These are phyloP conservation scores for Huntiella moniliformis DNA, from an alignment of 2,329 filamentous ascomycete species.

Conservation along the genomic window DNA sequence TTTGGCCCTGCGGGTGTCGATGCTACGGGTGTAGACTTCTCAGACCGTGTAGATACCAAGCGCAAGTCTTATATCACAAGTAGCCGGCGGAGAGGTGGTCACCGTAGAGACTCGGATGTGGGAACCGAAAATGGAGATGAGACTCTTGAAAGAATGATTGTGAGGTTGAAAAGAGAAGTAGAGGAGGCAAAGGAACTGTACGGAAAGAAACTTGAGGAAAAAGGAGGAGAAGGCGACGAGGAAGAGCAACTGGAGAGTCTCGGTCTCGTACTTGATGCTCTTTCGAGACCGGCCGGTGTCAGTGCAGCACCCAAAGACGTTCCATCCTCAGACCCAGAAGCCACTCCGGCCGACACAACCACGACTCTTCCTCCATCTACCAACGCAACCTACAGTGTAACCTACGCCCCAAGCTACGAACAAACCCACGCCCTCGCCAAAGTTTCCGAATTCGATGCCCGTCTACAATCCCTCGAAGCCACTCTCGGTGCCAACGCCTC, in stretches of 20 bases:
- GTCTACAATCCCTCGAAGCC: conserved; percentile 61
- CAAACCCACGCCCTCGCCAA: conserved; percentile 56
- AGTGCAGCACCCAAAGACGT: conserved; percentile 2
- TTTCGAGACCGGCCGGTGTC: conserved; percentile 24
- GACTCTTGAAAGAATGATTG: conserved; percentile 57
- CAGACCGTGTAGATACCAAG: conserved; percentile 68
- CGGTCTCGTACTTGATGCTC: conserved; percentile 51
- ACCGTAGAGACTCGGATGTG: conserved; percentile 48
- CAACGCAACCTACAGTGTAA: conserved; percentile 40
- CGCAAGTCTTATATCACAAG: conserved; percentile 67
- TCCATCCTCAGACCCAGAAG: too few species aligned
- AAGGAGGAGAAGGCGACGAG: conserved; percentile 22
- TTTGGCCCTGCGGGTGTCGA: conserved; percentile 64
- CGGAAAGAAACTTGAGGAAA: conserved; percentile 30
- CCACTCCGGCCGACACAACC: background rate
- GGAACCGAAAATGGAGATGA: conserved; percentile 56
- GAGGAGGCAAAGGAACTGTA: conserved; percentile 51
- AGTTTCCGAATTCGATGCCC: conserved; percentile 71
- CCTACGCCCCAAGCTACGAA: conserved; percentile 44
- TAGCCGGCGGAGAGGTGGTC: conserved; percentile 44
- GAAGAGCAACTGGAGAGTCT: conserved; percentile 44
- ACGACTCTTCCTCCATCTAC: conserved; percentile 10
- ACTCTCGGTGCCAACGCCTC: conserved; percentile 61
- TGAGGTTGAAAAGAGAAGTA: conserved; percentile 65
- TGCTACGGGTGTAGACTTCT: conserved; percentile 66